phyloP scores from a whole-genome alignment of 1,284 basidiomycete species.

The Pisolithus thermaeus region DNA sequence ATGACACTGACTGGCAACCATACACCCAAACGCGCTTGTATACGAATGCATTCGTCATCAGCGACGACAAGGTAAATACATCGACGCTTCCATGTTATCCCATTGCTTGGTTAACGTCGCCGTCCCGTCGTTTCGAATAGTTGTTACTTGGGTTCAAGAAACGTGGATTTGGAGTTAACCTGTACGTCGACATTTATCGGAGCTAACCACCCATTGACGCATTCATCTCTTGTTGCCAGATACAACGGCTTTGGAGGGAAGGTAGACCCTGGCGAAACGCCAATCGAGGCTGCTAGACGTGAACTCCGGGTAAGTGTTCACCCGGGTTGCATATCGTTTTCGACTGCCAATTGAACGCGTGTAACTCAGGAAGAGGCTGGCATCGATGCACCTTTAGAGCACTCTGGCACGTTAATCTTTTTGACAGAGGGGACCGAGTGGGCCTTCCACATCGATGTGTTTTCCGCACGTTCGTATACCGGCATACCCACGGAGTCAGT shows the following conservation, averaged over 20 bases:
- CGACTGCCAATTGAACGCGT: too few species aligned
- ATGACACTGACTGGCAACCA: slow-evolving; percentile 22
- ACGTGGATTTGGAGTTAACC: slow-evolving; percentile 39
- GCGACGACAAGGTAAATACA: slow-evolving; percentile 18
- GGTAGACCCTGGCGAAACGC: slow-evolving; percentile 37
- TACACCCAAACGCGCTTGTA: slow-evolving; percentile 23
- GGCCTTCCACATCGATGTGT: slow-evolving; percentile 66
- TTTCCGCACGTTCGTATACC: slow-evolving; percentile 46
- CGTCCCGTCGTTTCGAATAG: slow-evolving; percentile 16
- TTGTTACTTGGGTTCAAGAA: slow-evolving; percentile 44
- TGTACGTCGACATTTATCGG: slow-evolving; percentile 26
- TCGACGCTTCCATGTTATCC: slow-evolving; percentile 2
- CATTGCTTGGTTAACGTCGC: background rate
- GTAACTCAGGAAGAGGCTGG: slow-evolving; percentile 69
- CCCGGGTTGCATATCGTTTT: too few species aligned
- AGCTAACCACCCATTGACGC: too few species aligned
- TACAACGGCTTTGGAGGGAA: slow-evolving; percentile 51
- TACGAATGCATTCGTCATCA: slow-evolving; percentile 33
- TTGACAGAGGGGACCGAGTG: slow-evolving; percentile 42
- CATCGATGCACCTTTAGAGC: slow-evolving; percentile 52
- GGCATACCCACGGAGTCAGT: slow-evolving; percentile 58
- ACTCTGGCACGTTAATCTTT: slow-evolving; percentile 60
- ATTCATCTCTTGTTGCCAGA: slow-evolving; percentile 18
- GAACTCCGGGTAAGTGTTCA: slow-evolving; percentile 33
- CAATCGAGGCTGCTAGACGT: slow-evolving; percentile 34